Base-by-base conservation (phyloP, 495 filamentous ascomycete species). In the Choiromyces venosus region DNA sequence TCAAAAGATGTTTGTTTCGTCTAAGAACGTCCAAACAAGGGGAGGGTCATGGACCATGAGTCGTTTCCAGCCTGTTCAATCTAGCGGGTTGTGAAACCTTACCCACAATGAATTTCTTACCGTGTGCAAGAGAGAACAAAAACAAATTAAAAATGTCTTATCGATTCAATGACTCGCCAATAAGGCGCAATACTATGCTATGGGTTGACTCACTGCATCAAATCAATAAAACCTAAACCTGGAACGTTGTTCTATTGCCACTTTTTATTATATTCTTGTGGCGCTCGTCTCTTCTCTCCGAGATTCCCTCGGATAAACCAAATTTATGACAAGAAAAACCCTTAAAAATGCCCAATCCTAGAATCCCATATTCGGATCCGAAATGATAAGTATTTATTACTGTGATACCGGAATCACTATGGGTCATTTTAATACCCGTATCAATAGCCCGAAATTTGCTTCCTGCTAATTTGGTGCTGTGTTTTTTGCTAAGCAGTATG, bases 91-190 rank as follows among this genome's bases (percentile, higher is more conserved):
- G 52, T 61, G 52, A 33, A 61, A 61, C 52, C 52, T 61, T 33
- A 61, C 25, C 52, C 25, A 33, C 5, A 33, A 56, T 29, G 29
- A 33, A 33, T 16, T 61, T 29, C 52, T 33, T 33, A 61, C 25
- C 52, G 12, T 61, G 25, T 33, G 10, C 25, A 33, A 25, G 52
- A 33, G 52, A 14, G n/a, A 61, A 29, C 25, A 16, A 61, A 61
- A 61, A 61, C 52, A 61, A 61, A 33, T 33, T 6, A 10, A 61
- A 33, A 61, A 33, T 33, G 25, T 33, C n/a, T 33, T 29, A 29
- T 33, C 16, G n/a, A 56, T 56, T 77, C 74, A 38, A 77, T 77
- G 75, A 77, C 75, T 77, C 75, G 69, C 74, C 69, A 77, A 77
- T 77, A 77, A 77, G 74, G 74, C 74, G 66, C 56, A 77, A 77